Percentiles rank a stretch among this genome's conserved stretches.
These are phyloP conservation scores for Protomyces inouyei DNA, from an alignment of 1,139 yeast genomes.

Conservation along the genomic window DNA sequence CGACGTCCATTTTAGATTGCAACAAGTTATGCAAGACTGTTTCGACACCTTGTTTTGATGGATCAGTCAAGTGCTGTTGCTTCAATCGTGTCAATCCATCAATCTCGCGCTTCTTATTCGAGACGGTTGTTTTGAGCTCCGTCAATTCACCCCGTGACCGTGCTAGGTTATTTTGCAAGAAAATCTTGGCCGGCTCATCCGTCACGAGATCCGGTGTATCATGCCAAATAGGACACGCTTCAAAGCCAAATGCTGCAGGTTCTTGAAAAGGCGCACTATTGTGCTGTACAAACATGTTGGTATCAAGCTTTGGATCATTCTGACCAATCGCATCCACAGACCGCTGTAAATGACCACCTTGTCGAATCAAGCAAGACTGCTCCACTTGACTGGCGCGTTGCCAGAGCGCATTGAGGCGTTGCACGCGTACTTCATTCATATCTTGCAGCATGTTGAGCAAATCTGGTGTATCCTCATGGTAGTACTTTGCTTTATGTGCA, in stretches of 20 bases:
- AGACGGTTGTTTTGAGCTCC: slow-evolving; percentile 46
- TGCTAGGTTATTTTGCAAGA: slow-evolving; percentile 57
- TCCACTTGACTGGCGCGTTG: slow-evolving; percentile 63
- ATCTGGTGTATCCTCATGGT: slow-evolving; percentile 90
- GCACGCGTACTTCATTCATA: slow-evolving; percentile 72
- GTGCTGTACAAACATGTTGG: slow-evolving; percentile 90
- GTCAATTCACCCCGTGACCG: slow-evolving; percentile 48
- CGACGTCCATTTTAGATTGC: slow-evolving; percentile 54
- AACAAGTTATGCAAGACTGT: slow-evolving; percentile 55
- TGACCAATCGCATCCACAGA: slow-evolving; percentile 57
- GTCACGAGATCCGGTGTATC: slow-evolving; percentile 67
- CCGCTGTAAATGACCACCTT: slow-evolving; percentile 45
- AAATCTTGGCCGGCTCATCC: slow-evolving; percentile 58
- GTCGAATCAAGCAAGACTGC: slow-evolving; percentile 51
- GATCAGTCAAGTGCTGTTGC: slow-evolving; percentile 39
- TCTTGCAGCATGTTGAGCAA: slow-evolving; percentile 80
- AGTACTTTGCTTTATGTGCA: slow-evolving; percentile 85
- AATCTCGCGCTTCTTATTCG: slow-evolving; percentile 48
- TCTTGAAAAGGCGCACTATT: slow-evolving; percentile 73
- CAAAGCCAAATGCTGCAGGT: slow-evolving; percentile 75
- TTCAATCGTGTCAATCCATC: slow-evolving; percentile 47
- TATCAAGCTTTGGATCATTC: slow-evolving; percentile 70
- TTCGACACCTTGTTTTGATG: slow-evolving; percentile 40
- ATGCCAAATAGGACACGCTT: slow-evolving; percentile 94
- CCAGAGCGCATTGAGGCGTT: slow-evolving; percentile 65